Base-by-base conservation (phyloP, 768 basidiomycete species). In the Tylopilus vinaceipallidus region DNA sequence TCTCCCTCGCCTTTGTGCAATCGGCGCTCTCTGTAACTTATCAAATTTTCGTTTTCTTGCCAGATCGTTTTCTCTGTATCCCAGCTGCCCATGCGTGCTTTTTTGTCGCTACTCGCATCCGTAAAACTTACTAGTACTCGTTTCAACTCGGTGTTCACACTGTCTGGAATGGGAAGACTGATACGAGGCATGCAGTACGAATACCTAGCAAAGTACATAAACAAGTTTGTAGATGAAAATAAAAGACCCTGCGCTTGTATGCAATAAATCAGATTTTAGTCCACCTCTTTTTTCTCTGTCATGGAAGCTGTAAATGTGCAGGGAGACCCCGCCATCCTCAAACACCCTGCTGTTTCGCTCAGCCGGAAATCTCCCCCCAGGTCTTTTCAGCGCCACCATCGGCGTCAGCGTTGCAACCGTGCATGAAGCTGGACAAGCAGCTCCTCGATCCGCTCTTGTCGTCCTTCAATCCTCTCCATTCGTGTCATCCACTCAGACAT, bases 381-480 rank as follows among this genome's bases (percentile, higher is more conserved):
- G n/a, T n/a, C n/a, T n/a, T n/a, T n/a, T n/a, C n/a, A n/a, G n/a
- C n/a, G n/a, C n/a, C n/a, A n/a, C n/a, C n/a, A n/a, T n/a, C n/a
- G n/a, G n/a, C 14, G 22, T 60, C 47, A 51, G 17, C 40, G 50
- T 34, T 50, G 58, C 26, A 65, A 19, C 24, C 29, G 54, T 1
- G 52, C 52, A 12, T 55, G 54, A 36, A 75, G 58, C 39, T 70
- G 65, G 20, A 71, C 39, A 35, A 81, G 67, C 43, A 81, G 45
- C 1, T 71, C 70, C 58, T 80, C 78, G 32, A 80, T 79, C 46
- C 79, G 67, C 51, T 71, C 60, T 59, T 81, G 79, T 44, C 67
- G 58, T 50, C 63, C 63, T 50, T 80, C 79, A 23, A 80, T 72
- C 27, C 54, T 48, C 11, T 69, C 68, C 47, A 81, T 58, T 42